phyloP scores from a whole-genome alignment of 805 yeast genomes.

The Wickerhamiella nectarea region DNA sequence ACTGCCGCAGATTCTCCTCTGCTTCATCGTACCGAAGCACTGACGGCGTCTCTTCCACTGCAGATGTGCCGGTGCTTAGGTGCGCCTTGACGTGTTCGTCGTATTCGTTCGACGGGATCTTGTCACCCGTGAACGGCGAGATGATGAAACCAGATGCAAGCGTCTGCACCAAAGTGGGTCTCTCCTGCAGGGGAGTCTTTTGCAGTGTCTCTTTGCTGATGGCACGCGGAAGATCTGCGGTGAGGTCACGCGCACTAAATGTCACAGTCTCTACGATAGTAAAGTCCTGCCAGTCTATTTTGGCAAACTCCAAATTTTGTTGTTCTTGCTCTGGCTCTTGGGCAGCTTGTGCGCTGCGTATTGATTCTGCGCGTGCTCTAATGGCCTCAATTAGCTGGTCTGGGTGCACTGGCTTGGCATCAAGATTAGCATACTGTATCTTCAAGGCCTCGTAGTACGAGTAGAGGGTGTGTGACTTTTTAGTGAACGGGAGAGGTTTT shows the following conservation, averaged over 20 bases:
- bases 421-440: slow-evolving; percentile 36
- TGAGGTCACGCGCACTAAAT: slow-evolving; percentile 38
- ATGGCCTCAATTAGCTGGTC: slow-evolving; percentile 13
- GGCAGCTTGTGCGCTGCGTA: slow-evolving; percentile 12
- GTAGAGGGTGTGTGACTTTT: slow-evolving; percentile 47
- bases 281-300: slow-evolving; percentile 83
- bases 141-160: slow-evolving; percentile 28
- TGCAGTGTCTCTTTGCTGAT: slow-evolving; percentile 7
- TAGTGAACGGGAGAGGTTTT: slow-evolving; percentile 46
- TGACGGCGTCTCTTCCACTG: not conserved
- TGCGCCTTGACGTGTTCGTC: slow-evolving; percentile 45
- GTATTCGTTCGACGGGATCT: slow-evolving; percentile 56
- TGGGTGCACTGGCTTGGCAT: not conserved
- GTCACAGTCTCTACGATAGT: slow-evolving; percentile 53
- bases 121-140: slow-evolving; percentile 69
- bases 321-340: slow-evolving; percentile 26
- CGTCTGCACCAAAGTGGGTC: slow-evolving; percentile 19
- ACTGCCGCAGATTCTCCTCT: slow-evolving; percentile 5
- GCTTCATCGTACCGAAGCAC: slow-evolving; percentile 1
- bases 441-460: slow-evolving; percentile 36
- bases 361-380: slow-evolving; percentile 3
- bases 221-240: slow-evolving; percentile 34
- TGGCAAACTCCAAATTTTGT: slow-evolving; percentile 42
- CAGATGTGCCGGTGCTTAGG: not conserved
- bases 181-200: slow-evolving; percentile 35